Percentiles rank a stretch among this genome's conserved stretches.
phyloP scores from a whole-genome alignment of 495 filamentous ascomycete species.

The Neurospora tetraspora region DNA sequence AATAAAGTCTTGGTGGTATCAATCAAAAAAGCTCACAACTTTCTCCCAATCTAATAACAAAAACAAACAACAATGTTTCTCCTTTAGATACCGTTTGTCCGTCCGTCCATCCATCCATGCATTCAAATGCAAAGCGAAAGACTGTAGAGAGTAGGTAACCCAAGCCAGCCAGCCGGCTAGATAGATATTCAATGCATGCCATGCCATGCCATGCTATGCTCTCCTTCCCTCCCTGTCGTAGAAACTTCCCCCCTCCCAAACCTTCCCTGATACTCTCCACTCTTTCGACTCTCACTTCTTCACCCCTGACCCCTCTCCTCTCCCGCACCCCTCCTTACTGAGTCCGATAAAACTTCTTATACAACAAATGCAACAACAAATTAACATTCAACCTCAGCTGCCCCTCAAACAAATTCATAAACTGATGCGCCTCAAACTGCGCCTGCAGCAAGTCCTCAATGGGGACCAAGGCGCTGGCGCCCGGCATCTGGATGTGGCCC shows the following conservation, averaged over 20 bases:
- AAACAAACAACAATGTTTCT: not conserved
- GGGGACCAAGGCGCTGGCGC: slow-evolving; percentile 79
- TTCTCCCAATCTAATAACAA: not conserved
- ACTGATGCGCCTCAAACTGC: slow-evolving; percentile 93
- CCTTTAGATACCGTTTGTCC: not conserved
- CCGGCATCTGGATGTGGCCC: slow-evolving; percentile 91
- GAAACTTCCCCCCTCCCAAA: not conserved
- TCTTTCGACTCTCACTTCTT: not conserved
- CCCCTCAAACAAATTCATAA: slow-evolving; percentile 88
- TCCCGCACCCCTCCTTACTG: slow-evolving; percentile 38
- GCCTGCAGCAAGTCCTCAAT: slow-evolving; percentile 92
- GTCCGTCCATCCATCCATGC: not conserved
- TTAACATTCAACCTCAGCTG: slow-evolving; percentile 87
- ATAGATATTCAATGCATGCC: not conserved
- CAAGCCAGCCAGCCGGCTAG: not conserved
- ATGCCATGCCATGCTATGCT: not conserved
- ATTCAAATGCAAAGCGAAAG: not conserved
- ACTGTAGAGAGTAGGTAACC: not conserved
- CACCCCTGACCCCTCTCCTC: not conserved
- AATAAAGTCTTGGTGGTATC: not conserved
- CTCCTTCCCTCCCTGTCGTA: not conserved
- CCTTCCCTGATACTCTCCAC: not conserved
- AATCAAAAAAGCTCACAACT: not conserved
- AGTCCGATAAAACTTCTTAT: slow-evolving; percentile 94
- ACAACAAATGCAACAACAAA: slow-evolving; percentile 85